Percentiles rank a stretch among this genome's conserved stretches.
These are phyloP conservation scores for Teratosphaeriaceae sp. DNA, from an alignment of 2,329 filamentous ascomycete genomes.

Conservation along the genomic window DNA sequence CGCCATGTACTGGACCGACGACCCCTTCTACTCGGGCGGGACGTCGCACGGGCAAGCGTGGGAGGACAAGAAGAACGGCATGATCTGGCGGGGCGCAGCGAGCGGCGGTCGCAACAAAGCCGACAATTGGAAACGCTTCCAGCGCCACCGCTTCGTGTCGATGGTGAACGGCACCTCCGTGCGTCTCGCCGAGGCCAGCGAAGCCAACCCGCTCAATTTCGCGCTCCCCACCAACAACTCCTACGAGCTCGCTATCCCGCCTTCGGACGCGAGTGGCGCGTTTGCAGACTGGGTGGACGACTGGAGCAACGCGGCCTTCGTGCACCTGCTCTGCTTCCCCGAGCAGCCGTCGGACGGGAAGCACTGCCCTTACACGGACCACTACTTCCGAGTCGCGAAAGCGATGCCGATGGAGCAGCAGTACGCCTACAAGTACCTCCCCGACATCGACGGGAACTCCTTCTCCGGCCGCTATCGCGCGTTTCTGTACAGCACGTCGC, in stretches of 20 bases:
- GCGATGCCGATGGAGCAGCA: slow-evolving; percentile 34
- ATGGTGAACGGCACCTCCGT: slow-evolving; percentile 64
- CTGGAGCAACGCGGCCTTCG: slow-evolving; percentile 38
- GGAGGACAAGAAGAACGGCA: slow-evolving; percentile 34
- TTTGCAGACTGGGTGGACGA: slow-evolving; percentile 31
- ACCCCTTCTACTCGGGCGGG: slow-evolving; percentile 37
- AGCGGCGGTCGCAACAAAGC: slow-evolving; percentile 41
- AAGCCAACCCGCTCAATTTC: slow-evolving; percentile 31
- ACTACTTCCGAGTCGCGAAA: slow-evolving; percentile 31
- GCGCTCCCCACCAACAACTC: slow-evolving; percentile 31
- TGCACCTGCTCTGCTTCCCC: slow-evolving; percentile 40
- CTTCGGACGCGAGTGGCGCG: slow-evolving; percentile 5
- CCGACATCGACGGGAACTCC: slow-evolving; percentile 66
- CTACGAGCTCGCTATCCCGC: slow-evolving; percentile 30
- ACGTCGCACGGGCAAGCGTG: slow-evolving; percentile 34
- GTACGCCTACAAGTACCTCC: slow-evolving; percentile 58
- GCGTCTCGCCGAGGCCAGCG: slow-evolving; percentile 40
- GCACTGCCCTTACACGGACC: slow-evolving; percentile 41
- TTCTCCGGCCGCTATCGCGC: slow-evolving; percentile 35
- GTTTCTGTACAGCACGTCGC: slow-evolving; percentile 61
- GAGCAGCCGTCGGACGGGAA: background rate
- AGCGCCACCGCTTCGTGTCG: slow-evolving; percentile 66
- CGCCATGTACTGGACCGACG: slow-evolving; percentile 43
- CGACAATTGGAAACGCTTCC: slow-evolving; percentile 64
- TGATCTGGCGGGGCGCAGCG: slow-evolving; percentile 44